These are phyloP conservation scores for Phialemonium atrogriseum DNA, from an alignment of 2,329 filamentous ascomycete genomes.

Conservation along the genomic window DNA sequence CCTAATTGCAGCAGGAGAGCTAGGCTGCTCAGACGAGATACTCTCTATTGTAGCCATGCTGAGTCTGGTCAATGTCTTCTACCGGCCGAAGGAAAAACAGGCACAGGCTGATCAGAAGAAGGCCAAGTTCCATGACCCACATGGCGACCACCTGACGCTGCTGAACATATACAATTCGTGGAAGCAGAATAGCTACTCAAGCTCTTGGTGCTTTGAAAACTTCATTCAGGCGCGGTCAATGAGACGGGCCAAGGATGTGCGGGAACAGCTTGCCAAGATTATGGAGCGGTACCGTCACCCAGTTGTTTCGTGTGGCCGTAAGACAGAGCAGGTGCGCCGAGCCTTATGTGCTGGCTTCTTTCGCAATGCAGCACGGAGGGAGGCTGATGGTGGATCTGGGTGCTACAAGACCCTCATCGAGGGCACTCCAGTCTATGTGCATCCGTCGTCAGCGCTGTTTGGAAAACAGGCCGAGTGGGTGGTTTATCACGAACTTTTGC, in stretches of 20 bases:
- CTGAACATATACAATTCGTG: conserved; percentile 96
- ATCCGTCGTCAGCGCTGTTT: conserved; percentile 85
- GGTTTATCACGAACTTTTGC: conserved; percentile 81
- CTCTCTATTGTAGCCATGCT: conserved; percentile 94
- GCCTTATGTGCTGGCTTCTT: conserved; percentile 93
- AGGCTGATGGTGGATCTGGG: conserved; percentile 91
- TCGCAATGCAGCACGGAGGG: conserved; percentile 87
- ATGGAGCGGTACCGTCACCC: conserved; percentile 85
- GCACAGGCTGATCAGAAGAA: conserved; percentile 95
- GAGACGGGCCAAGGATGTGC: conserved; percentile 81
- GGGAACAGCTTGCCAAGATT: conserved; percentile 85
- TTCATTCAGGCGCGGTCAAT: conserved; percentile 91
- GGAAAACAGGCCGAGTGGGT: conserved; percentile 96
- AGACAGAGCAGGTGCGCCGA: conserved; percentile 80
- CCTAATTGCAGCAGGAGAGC: conserved; percentile 77
- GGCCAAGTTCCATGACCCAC: conserved; percentile 90
- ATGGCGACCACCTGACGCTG: conserved; percentile 88
- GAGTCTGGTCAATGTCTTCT: conserved; percentile 78
- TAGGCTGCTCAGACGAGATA: conserved; percentile 87
- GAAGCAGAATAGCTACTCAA: conserved; percentile 75
- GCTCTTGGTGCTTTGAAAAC: conserved; percentile 94
- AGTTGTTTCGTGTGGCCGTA: conserved; percentile 75
- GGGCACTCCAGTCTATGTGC: conserved; percentile 88
- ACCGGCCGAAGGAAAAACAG: conserved; percentile 95
- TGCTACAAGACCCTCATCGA: conserved; percentile 97